Base-by-base conservation (phyloP, 805 yeast species). In the Zygotorulaspora danielsina region DNA sequence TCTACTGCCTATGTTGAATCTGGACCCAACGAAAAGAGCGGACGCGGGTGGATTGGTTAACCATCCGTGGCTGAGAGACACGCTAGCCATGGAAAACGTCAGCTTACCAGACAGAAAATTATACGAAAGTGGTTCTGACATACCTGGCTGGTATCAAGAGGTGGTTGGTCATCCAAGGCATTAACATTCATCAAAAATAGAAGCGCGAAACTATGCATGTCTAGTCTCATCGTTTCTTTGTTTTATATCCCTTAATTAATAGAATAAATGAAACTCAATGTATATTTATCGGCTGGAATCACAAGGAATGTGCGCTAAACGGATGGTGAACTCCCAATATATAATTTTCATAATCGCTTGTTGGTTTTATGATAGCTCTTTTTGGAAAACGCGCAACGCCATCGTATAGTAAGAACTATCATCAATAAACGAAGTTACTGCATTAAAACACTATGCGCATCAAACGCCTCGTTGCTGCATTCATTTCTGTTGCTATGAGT, bases 1-100 rank as follows among this genome's bases (percentile, higher is more conserved):
- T 54, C 64, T 93, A 45, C 59, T 75, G 32, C 96, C 97, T 6
- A 86, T 93, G 96, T 69, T 93, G 32, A 60, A 71, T 15, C 63
- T 86, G 15, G 85, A 82, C 58, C 97, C 98, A 1, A 80, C 75
- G 43, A 61, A 65, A 39, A 72, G 99, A 49, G 90, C 90, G 10
- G 98, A 93, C 66, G 97, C 97, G 1, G 98, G 97, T 13, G 96
- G 96, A 3, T 75, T 88, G 79, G 78, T 85, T 2, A 83, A 86
- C 54, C 96, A 88, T 59, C 79, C 82, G 9, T 88, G 96, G 96
- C 56, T 77, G 19, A 59, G 61, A 5, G 95, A 85, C 56, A 87
- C 90, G 0, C 61, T 76, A 22, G 94, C 94, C 0, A 70, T 83
- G 58, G 93, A 84, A 42, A 71, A 79, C 50, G 76, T 84, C 10